Evolutionary conservation across 306 rosid species (phyloP).

Genomic region (Neltuma alba): DNA sequence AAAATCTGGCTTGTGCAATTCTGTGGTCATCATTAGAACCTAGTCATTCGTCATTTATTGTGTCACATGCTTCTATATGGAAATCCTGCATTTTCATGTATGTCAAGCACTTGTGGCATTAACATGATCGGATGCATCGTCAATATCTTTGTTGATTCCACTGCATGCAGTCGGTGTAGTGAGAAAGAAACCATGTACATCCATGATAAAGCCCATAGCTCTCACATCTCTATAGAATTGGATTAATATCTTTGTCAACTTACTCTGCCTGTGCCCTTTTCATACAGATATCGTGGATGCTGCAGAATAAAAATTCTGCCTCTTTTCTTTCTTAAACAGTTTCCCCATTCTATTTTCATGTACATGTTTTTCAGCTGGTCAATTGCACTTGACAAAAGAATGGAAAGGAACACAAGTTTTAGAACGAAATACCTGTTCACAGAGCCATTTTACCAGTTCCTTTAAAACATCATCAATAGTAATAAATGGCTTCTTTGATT

Average conservation of each 20-base stretch:
- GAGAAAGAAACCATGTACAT: background rate
- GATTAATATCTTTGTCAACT: background rate
- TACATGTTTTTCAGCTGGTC: slow-evolving; percentile 5
- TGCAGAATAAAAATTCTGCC: background rate
- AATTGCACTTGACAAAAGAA: background rate
- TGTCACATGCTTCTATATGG: background rate
- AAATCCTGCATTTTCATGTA: slow-evolving; percentile 19
- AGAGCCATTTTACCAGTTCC: slow-evolving; percentile 95
- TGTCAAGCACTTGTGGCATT: slow-evolving; percentile 12
- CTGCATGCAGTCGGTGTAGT: background rate
- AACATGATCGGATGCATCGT: slow-evolving; percentile 6
- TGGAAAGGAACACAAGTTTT: slow-evolving; percentile 7
- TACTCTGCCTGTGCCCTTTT: background rate
- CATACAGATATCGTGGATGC: background rate
- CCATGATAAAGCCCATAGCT: background rate
- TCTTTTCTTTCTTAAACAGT: background rate
- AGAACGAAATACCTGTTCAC: slow-evolving; percentile 79
- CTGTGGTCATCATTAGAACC: background rate
- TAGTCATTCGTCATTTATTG: background rate
- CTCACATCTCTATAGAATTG: background rate
- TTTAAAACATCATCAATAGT: slow-evolving; percentile 82
- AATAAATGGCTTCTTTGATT: slow-evolving; percentile 62
- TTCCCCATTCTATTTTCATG: background rate
- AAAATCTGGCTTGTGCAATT: slow-evolving; percentile 2
- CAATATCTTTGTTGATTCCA: slow-evolving; percentile 8